Base-by-base conservation (phyloP, 768 basidiomycete species). In the Termitomyces titanicus region DNA sequence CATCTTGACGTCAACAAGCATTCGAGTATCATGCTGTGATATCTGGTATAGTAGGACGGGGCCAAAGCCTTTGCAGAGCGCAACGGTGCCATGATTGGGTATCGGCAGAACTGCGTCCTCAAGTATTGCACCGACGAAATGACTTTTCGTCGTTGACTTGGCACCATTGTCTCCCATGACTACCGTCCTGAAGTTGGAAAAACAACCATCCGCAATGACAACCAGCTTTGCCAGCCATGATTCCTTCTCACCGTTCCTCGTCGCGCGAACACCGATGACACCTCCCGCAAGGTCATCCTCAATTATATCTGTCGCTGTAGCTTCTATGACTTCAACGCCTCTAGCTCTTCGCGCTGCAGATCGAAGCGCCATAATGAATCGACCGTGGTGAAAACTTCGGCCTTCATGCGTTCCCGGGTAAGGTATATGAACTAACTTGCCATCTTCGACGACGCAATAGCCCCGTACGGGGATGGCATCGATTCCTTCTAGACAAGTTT, bases 21-120 rank as follows among this genome's bases (percentile, higher is more conserved):
- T 95, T 33, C 97, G 83, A 7, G 94, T 98, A 69, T 97, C 93
- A 64, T 84, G 81, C 65, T 85, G 74, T 7, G 81, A 88, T 63
- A 99, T 94, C 68, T 96, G 94, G 74, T 99, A 99, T 55, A 97
- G 68, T 43, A 99, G 77, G 39, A 96, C 92, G 4, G 95, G 95
- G 1, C 96, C 97, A 40, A 80, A 79, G 24, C 84, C 88, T 57
- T 86, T 83, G 12, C 92, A 81, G 11, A 96, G 82, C 20, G 79
- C 85, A 15, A 96, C 94, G 0, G 92, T 96, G 33, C 94, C 92
- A 60, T 89, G 86, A 56, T 88, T 75, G 3, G 82, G 81, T 51
- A 90, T 85, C 0, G 92, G 92, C 17, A 92, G 70, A 47, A 67
- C 73, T 0, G 82, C 85, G 63, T 97, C 82, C 64, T 94, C 82